Percentiles rank a stretch among this genome's conserved stretches.
Conservation (phyloP, 1,284 basidiomycete species). For the Mycena sp. region DNA sequence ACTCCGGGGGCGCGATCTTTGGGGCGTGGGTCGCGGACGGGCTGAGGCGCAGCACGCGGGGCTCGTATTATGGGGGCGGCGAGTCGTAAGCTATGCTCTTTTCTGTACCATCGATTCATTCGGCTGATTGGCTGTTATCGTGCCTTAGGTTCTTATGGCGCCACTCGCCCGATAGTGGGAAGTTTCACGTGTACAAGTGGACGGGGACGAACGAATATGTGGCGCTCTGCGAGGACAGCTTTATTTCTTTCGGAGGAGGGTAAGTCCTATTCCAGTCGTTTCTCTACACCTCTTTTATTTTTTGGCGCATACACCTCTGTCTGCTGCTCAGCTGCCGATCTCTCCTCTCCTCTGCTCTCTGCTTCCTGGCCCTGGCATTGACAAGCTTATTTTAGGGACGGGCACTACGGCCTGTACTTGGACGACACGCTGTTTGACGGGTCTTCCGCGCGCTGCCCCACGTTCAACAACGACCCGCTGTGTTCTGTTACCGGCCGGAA, state of each 20-base stretch:
- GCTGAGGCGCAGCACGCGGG: constrained; percentile 61
- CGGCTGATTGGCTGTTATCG: not conserved
- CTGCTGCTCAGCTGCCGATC: not conserved
- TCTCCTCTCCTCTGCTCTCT: not conserved
- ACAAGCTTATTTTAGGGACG: constrained; percentile 64
- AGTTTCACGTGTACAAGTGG: constrained; percentile 81
- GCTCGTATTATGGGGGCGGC: constrained; percentile 84
- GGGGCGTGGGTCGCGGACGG: constrained; percentile 87
- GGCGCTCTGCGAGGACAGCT: constrained; percentile 82
- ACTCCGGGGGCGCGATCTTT: constrained; percentile 71
- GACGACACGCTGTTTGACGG: constrained; percentile 86
- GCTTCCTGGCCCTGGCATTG: not conserved
- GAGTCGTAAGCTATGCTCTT: constrained; percentile 72
- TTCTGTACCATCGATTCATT: not conserved
- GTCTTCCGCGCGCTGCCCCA: constrained; percentile 84
- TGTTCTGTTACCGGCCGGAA: constrained; percentile 61
- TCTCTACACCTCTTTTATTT: not conserved
- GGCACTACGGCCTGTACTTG: constrained; percentile 90
- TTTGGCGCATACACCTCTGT: no score
- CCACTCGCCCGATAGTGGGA: constrained; percentile 43
- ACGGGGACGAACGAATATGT: constrained; percentile 94
- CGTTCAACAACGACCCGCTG: constrained; percentile 89
- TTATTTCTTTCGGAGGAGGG: constrained; percentile 93
- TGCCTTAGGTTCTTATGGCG: constrained; percentile 80
- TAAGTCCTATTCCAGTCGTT: constrained; percentile 51